Conservation (phyloP, 2,329 filamentous ascomycete species). For the Ophiosphaerella narmari region DNA sequence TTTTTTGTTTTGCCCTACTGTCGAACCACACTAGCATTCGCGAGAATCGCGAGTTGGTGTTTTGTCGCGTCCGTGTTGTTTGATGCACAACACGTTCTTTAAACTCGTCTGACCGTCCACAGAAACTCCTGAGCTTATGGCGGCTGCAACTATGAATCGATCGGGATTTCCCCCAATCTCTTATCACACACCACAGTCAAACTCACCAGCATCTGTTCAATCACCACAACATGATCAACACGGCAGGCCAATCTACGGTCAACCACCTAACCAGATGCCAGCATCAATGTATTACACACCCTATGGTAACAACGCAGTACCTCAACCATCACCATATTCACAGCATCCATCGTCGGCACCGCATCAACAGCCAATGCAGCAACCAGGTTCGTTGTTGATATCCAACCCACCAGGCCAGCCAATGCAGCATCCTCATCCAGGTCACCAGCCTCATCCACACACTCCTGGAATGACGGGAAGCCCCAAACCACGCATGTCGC, state of each 20-base stretch:
- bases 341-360: conserved; percentile 61
- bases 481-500: conserved; percentile 55
- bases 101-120: conserved; percentile 59
- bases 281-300: conserved; percentile 79
- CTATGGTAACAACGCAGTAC: conserved; percentile 53
- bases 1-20: conserved; percentile 9
- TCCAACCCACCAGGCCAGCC: conserved; percentile 54
- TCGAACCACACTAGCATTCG: conserved; percentile 14
- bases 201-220: conserved; percentile 89
- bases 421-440: conserved; percentile 46
- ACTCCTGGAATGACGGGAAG: conserved; percentile 67
- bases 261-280: conserved; percentile 76
- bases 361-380: conserved; percentile 59
- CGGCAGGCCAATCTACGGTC: conserved; percentile 78
- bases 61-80: too few relatives aligned
- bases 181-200: conserved; percentile 94
- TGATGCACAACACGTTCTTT: neutral
- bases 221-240: conserved; percentile 93
- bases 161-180: conserved; percentile 76
- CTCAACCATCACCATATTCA: conserved; percentile 62
- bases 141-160: conserved; percentile 68
- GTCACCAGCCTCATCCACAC: conserved; percentile 48
- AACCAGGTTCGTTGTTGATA: conserved; percentile 54
- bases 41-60: neutral
- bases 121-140: conserved; percentile 75